Percentiles rank a stretch among this genome's conserved stretches.
Evolutionary conservation across 163 green algal genomes (phyloP).

Genomic region (Chlorella variabilis): DNA sequence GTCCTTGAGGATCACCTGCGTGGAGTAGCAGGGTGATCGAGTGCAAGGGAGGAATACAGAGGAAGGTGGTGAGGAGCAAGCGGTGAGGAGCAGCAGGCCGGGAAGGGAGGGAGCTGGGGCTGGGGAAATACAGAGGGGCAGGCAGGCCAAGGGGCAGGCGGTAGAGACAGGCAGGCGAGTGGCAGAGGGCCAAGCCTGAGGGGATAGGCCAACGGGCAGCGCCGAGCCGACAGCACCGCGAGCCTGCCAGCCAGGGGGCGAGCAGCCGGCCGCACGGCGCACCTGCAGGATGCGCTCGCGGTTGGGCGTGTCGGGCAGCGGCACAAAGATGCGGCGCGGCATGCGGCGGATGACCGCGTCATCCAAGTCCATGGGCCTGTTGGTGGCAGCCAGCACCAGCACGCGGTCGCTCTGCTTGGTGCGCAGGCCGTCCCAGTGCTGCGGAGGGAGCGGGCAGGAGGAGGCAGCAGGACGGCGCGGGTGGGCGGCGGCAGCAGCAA

Average conservation of each 20-base stretch:
- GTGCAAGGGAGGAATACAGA: no score
- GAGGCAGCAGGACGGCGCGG: conserved; percentile 34
- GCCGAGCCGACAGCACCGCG: no score
- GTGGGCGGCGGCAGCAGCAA: neutral
- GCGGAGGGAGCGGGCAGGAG: neutral
- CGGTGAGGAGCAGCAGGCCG: no score
- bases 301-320: conserved; percentile 68
- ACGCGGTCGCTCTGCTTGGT: conserved; percentile 60
- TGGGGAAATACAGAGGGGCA: no score
- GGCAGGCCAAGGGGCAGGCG: no score
- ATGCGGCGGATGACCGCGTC: conserved; percentile 71
- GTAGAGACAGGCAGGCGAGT: no score
- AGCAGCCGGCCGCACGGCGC: neutral
- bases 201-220: no score
- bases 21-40: neutral
- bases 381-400: conserved; percentile 73
- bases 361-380: conserved; percentile 80
- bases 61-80: neutral
- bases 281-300: conserved; percentile 67
- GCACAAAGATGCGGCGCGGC: conserved; percentile 70
- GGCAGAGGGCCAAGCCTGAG: no score
- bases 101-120: no score
- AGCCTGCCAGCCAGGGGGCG: neutral
- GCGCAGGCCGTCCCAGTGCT: conserved; percentile 75
- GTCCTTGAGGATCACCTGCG: conserved; percentile 55